Percentiles rank a stretch among this genome's conserved stretches.
These are phyloP conservation scores for Helotiales sp. DNA, from an alignment of 2,329 filamentous ascomycete genomes.

Conservation along the genomic window DNA sequence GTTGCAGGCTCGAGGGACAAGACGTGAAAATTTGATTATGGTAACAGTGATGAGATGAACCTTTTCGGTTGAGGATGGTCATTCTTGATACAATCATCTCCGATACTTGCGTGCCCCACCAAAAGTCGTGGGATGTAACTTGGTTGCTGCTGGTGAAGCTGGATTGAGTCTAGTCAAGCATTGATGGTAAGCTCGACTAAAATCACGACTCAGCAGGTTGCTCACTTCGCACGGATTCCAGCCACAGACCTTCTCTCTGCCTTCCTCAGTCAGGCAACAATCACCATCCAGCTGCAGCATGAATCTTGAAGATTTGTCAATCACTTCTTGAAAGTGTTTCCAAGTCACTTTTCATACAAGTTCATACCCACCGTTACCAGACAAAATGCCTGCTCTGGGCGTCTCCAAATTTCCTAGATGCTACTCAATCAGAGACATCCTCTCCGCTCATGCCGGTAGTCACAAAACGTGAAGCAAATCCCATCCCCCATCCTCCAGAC, in stretches of 20 bases:
- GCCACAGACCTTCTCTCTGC: not conserved
- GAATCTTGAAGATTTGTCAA: not conserved
- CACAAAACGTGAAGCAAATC: not conserved
- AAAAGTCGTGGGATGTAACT: not conserved
- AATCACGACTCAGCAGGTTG: not conserved
- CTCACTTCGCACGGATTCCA: not conserved
- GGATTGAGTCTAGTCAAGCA: not conserved
- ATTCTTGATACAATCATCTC: not conserved
- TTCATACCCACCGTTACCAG: not conserved
- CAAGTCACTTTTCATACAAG: not conserved
- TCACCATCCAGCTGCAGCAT: not conserved
- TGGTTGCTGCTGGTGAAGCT: not conserved
- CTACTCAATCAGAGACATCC: not conserved
- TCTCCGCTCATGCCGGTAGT: not conserved
- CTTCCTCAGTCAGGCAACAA: not conserved
- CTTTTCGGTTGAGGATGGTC: no score
- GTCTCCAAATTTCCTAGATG: not conserved
- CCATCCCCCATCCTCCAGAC: not conserved
- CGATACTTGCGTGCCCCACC: not conserved
- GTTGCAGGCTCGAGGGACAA: not conserved
- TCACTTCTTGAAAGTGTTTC: not conserved
- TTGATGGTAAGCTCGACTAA: conserved; percentile 2
- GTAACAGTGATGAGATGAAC: not conserved
- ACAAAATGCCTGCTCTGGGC: no score
- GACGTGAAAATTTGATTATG: not conserved